Evolutionary conservation across 768 basidiomycete species (phyloP).

Genomic region (Xanthoconium stramineum): DNA sequence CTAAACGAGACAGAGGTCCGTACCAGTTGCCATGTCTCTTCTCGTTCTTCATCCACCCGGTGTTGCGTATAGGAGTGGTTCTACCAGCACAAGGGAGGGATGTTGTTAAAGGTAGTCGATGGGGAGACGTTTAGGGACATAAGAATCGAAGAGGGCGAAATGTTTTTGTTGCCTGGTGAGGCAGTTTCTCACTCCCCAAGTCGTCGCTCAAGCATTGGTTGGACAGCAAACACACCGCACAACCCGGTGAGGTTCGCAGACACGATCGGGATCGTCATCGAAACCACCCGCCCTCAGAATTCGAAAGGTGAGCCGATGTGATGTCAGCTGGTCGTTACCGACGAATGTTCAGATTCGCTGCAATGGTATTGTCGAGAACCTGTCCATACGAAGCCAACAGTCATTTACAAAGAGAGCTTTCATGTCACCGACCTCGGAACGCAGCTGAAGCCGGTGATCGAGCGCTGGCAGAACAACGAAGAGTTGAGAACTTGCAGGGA

Average conservation of each 20-base stretch:
- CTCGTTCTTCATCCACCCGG: not conserved
- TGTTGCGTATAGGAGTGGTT: conserved; percentile 81
- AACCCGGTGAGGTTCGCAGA: conserved; percentile 89
- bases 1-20: conserved; percentile 89
- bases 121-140: conserved; percentile 81
- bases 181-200: not conserved
- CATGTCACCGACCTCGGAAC: conserved; percentile 89
- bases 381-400: conserved; percentile 59
- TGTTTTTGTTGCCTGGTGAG: conserved; percentile 92
- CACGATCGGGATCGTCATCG: conserved; percentile 90
- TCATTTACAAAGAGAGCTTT: conserved; percentile 81
- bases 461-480: conserved; percentile 72
- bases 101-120: conserved; percentile 86
- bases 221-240: conserved; percentile 88
- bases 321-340: not conserved
- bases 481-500: conserved; percentile 63
- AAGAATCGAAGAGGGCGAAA: conserved; percentile 88
- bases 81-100: conserved; percentile 92
- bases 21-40: not conserved
- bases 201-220: not conserved
- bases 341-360: conserved; percentile 60
- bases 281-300: conserved; percentile 73
- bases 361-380: conserved; percentile 86
- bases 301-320: conserved; percentile 57
- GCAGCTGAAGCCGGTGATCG: conserved; percentile 89